Base-by-base conservation (phyloP, 768 basidiomycete genomes). In the Paxillus involutus region DNA sequence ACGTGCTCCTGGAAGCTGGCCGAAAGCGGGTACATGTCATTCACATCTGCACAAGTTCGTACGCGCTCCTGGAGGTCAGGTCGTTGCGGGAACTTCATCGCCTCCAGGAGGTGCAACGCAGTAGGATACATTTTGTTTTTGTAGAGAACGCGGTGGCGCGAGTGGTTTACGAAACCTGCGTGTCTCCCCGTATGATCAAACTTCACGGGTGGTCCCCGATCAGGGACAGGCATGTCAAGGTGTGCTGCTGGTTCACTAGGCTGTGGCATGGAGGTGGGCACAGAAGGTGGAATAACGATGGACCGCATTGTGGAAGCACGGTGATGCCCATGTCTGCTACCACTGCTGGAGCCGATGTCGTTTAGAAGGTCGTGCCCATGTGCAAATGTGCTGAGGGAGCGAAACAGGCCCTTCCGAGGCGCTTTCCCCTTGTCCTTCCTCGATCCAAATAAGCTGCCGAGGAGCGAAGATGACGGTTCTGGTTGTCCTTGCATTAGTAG, bases 101-200 rank as follows among this genome's bases (percentile, higher is more conserved):
- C 88, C 68, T 92, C 88, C 50, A 83, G 79, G n/a, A 92, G 75
- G 59, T 92, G 90, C 60, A 84, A 68, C 10, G 86, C 90, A 2
- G 83, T 86, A 2, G 87, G 87, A 59, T 85, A 93, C 40, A 70
- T 67, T 49, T 72, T 73, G 32, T 81, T 75, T 35, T 75, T 66
- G 66, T 83, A 85, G 49, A 83, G 51, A 19, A 93, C 78, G 5
- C 75, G 75, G 60, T 89, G 82, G 1, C 75, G 79, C 1, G 90
- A 89, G 59, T 84, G 81, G 61, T 83, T 88, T 65, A 88, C 71
- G 67, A 91, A 85, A 1, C 77, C 78, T 0, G 74, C 63, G 49
- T 73, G 75, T 13, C 72, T 67, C 32, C 69, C 60, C 0, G 68
- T 68, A 52, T 81, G 75, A 55, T 78, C 69, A 65, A 84, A 80